A percentile compares a stretch with the other conserved stretches of the same genome.
Evolutionary conservation across 73 alveolate genomes (phyloP).

Genomic region (Paramecium sexaurelia): DNA sequence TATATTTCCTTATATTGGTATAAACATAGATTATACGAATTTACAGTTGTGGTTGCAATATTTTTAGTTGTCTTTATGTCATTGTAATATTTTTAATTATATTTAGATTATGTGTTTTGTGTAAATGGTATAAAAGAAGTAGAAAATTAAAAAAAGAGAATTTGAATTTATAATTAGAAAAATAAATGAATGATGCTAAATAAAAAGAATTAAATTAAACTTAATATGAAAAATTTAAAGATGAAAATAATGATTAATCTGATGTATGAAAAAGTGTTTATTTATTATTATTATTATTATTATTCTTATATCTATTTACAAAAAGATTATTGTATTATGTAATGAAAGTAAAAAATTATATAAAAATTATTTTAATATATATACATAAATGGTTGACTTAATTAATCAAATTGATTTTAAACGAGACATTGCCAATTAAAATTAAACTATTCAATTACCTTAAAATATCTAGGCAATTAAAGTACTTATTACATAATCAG

Average conservation of each 20-base stretch:
- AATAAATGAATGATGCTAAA: constrained; percentile 3
- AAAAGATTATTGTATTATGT: neutral
- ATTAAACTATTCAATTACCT: neutral
- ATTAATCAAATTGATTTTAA: constrained; percentile 36
- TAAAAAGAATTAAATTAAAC: neutral
- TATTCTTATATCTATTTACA: neutral
- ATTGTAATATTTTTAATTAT: neutral
- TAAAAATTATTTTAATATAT: neutral
- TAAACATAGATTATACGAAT: constrained; percentile 39
- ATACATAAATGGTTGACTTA: neutral
- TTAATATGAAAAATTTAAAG: neutral
- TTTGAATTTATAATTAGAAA: constrained; percentile 1
- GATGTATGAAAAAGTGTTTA: neutral
- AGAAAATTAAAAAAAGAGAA: neutral
- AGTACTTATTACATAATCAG: neutral
- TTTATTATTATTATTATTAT: neutral
- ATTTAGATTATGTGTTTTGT: constrained; percentile 27
- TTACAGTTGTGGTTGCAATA: neutral
- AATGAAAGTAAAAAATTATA: neutral
- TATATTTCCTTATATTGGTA: neutral
- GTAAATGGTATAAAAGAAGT: neutral
- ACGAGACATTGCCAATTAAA: neutral
- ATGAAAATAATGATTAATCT: constrained; percentile 25
- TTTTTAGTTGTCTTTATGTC: neutral
- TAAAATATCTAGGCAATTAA: constrained; percentile 41